These are phyloP conservation scores for Penicillium sumatraense DNA, from an alignment of 2,329 filamentous ascomycete species.

Conservation along the genomic window DNA sequence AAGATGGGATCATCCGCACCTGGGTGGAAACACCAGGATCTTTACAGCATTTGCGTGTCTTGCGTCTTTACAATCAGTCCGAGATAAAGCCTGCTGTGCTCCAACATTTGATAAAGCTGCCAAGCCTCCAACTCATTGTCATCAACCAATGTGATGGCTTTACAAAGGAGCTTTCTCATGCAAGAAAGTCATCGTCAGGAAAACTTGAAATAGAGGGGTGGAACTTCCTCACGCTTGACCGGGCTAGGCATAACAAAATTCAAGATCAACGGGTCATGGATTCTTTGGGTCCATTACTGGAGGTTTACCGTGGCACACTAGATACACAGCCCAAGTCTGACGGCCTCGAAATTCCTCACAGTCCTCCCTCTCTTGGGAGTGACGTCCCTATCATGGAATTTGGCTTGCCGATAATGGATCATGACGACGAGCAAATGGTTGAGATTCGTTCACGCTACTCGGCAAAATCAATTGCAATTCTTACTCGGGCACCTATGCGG, in stretches of 20 bases:
- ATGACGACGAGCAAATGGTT: background rate
- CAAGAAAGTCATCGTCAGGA: background rate
- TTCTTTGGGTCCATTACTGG: constrained; percentile 3
- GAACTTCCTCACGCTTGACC: background rate
- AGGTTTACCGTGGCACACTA: background rate
- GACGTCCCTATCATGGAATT: background rate
- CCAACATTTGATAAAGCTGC: constrained; percentile 39
- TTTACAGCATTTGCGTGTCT: constrained; percentile 43
- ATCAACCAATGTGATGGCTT: constrained; percentile 32
- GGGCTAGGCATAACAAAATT: constrained; percentile 8
- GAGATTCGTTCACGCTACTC: background rate
- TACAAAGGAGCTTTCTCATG: background rate
- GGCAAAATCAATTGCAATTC: background rate
- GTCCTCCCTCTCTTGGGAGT: background rate
- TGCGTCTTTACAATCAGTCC: constrained; percentile 41
- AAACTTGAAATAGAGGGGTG: constrained; percentile 2
- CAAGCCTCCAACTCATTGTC: constrained; percentile 41
- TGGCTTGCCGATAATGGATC: background rate
- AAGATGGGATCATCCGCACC: constrained; percentile 45
- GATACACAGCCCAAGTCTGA: background rate
- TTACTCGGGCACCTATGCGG: background rate
- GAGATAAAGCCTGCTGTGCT: constrained; percentile 37
- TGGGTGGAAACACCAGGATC: constrained; percentile 40
- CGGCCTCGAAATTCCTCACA: background rate
- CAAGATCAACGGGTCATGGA: constrained; percentile 4